Evolutionary conservation across 805 yeast genomes (phyloP), one percentile per base, ranked within the genome.

Genomic region (Monosporozyma aerobia): DNA sequence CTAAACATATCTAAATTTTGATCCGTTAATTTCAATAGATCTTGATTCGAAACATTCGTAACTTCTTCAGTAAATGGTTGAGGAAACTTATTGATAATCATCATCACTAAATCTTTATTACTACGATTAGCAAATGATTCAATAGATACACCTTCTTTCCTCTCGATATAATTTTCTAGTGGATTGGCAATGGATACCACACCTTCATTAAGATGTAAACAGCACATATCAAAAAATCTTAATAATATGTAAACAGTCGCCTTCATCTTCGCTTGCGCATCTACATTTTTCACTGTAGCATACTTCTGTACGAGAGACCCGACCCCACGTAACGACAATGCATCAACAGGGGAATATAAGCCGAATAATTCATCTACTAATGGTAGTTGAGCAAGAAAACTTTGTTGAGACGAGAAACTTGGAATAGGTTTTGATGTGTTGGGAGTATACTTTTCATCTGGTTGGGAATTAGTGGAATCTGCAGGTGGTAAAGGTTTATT

Each of bases 331-430:
- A 66, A 51, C 1, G 71, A 67, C 19, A 64, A 46, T 8, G 59
- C 53, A 30, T 63, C 61, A 16, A 58, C 48, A 2, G 69, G 63
- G 3, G 64, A 56, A 50, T 62, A 65, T 25, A 67, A 51, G 1
- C 71, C 69, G 48, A 60, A 62, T 14, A 58, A 41, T 23, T 59
- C 65, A 54, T 67, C 69, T 11, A 67, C 55, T 29, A 65, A 48
- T 6, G 69, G 67, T 10, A 60, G 54, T 33, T 58, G 44, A 2
- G 53, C 33, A 19, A 54, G 23, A 41, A 52, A 53, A 40, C 54
- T 49, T 27, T 41, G 43, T 40, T 51, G 50, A 16, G 16, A n/a
- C 10, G 32, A 9, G 3, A 33, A 23, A 22, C 11, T 23, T 10
- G n/a, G 22, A 22, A 22, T 35, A 13, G 39, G 39, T 35, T 35